Percentiles rank a stretch among this genome's conserved stretches.
phyloP scores from a whole-genome alignment of 768 basidiomycete species.

The Pulveroboletus ravenelii region DNA sequence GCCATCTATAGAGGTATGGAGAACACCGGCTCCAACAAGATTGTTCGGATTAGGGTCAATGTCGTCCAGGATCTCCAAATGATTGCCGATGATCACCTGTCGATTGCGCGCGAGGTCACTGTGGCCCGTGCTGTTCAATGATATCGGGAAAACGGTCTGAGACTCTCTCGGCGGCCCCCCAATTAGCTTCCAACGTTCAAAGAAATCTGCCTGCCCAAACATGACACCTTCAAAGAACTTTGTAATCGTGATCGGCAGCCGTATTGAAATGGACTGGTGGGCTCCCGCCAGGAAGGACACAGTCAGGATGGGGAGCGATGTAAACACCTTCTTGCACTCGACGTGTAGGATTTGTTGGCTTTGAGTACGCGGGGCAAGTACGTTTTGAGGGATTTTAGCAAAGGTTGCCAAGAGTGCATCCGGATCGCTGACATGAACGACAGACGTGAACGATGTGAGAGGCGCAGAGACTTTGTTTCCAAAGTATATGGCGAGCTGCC shows the following conservation, averaged over 20 bases:
- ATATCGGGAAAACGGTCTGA: slow-evolving; percentile 81
- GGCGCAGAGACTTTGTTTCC: slow-evolving; percentile 91
- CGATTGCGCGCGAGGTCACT: slow-evolving; percentile 71
- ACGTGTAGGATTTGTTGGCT: slow-evolving; percentile 91
- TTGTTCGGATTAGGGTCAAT: slow-evolving; percentile 96
- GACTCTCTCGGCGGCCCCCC: slow-evolving; percentile 93
- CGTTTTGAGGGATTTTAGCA: slow-evolving; percentile 84
- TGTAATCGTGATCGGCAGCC: slow-evolving; percentile 80
- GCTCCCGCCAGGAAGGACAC: slow-evolving; percentile 92
- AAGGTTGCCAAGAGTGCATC: slow-evolving; percentile 79
- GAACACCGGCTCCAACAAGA: slow-evolving; percentile 89
- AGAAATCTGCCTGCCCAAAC: slow-evolving; percentile 81
- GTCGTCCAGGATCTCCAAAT: slow-evolving; percentile 70
- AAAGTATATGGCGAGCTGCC: slow-evolving; percentile 90
- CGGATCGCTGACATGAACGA: slow-evolving; percentile 65
- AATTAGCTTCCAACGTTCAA: slow-evolving; percentile 97
- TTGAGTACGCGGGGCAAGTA: slow-evolving; percentile 78
- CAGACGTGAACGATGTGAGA: slow-evolving; percentile 88
- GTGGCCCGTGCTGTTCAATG: slow-evolving; percentile 59
- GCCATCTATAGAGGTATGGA: slow-evolving; percentile 86
- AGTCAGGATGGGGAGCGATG: slow-evolving; percentile 68
- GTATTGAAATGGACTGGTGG: slow-evolving; percentile 78
- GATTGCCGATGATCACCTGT: slow-evolving; percentile 73
- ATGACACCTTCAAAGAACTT: slow-evolving; percentile 95
- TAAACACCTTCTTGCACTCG: slow-evolving; percentile 89